phyloP scores from a whole-genome alignment of 2,329 filamentous ascomycete species.

The Fusarium sp. region DNA sequence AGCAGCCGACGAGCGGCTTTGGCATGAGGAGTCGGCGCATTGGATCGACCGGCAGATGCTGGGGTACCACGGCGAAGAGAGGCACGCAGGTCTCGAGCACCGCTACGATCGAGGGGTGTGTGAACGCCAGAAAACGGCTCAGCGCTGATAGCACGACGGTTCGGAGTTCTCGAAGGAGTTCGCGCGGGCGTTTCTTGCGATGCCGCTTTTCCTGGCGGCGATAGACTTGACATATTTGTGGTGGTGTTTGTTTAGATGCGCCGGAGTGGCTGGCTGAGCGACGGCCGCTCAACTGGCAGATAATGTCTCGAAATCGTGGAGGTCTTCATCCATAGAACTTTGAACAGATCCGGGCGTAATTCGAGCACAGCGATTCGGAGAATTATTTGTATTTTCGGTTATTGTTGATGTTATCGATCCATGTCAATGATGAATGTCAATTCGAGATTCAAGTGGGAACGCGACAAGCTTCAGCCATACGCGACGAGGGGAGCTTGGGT shows the following conservation, averaged over 20 bases:
- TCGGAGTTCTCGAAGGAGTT: conserved; percentile 43
- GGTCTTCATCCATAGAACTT: not conserved
- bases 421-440: conserved; percentile 29
- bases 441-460: conserved; percentile 14
- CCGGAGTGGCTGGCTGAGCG: not conserved
- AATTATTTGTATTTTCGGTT: not conserved
- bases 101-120: conserved; percentile 54
- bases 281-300: not conserved
- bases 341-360: not conserved
- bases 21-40: conserved; percentile 67
- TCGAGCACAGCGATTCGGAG: not conserved
- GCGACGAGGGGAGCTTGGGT: conserved; percentile 12
- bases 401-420: conserved; percentile 28
- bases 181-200: conserved; percentile 19
- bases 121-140: conserved; percentile 55
- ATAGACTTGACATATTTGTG: conserved; percentile 26
- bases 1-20: conserved; percentile 68
- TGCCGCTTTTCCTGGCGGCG: conserved; percentile 18
- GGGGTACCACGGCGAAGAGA: conserved; percentile 55
- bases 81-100: conserved; percentile 49
- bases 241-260: conserved; percentile 21
- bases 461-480: conserved; percentile 21
- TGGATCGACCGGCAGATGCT: conserved; percentile 55
- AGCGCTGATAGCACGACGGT: conserved; percentile 41
- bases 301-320: not conserved